Conservation (phyloP, 345 rosid genomes). For the Noccaea caerulescens region DNA sequence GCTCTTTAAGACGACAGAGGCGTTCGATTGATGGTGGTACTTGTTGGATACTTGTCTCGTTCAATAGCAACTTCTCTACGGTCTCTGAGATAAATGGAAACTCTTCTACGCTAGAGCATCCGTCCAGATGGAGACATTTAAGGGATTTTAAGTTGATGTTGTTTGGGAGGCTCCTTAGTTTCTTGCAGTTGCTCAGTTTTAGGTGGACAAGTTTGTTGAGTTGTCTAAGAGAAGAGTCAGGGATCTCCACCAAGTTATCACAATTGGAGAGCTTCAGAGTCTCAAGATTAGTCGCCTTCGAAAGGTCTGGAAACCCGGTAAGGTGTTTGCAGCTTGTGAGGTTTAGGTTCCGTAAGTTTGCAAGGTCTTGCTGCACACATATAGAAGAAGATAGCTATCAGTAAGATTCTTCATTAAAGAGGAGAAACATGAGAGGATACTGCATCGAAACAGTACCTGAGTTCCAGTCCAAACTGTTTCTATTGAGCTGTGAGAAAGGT, state of each 20-base stretch:
- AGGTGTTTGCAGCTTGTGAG: slow-evolving; percentile 42
- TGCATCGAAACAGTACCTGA: slow-evolving; percentile 19
- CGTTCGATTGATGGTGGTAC: slow-evolving; percentile 34
- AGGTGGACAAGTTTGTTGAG: slow-evolving; percentile 38
- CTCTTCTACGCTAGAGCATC: slow-evolving; percentile 41
- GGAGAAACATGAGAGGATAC: background rate
- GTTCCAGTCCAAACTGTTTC: slow-evolving; percentile 36
- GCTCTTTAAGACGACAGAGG: slow-evolving; percentile 31
- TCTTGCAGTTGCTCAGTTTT: slow-evolving; percentile 37
- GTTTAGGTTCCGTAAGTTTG: slow-evolving; percentile 38
- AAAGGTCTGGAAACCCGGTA: slow-evolving; percentile 39
- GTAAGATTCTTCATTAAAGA: slow-evolving; percentile 3
- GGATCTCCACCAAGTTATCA: slow-evolving; percentile 35
- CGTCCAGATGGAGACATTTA: slow-evolving; percentile 26
- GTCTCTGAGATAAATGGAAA: slow-evolving; percentile 38
- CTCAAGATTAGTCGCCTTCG: slow-evolving; percentile 41
- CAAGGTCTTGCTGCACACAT: slow-evolving; percentile 36
- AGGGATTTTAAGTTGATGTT: slow-evolving; percentile 44
- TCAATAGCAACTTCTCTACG: slow-evolving; percentile 17
- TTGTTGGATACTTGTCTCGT: slow-evolving; percentile 30
- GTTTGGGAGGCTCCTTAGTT: slow-evolving; percentile 36
- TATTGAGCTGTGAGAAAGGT: slow-evolving; percentile 38
- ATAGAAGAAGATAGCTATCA: slow-evolving; percentile 1
- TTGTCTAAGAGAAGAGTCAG: slow-evolving; percentile 28
- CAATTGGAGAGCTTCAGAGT: slow-evolving; percentile 29